These are phyloP conservation scores for Metarhizium sp. DNA, from an alignment of 2,329 filamentous ascomycete genomes.

Conservation along the genomic window DNA sequence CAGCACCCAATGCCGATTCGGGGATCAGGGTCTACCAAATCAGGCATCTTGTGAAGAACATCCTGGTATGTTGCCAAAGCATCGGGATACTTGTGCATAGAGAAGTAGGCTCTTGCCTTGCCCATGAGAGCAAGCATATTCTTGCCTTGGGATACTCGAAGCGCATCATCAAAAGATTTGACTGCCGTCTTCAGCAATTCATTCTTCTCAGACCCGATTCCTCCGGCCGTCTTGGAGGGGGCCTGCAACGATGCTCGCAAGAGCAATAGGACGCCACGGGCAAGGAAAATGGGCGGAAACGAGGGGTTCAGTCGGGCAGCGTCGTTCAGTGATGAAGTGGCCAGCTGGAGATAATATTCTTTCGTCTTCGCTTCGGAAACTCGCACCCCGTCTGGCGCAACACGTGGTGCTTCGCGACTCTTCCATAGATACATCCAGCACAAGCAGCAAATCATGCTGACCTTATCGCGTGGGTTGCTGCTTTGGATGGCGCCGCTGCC, in stretches of 20 bases:
- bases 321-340: constrained; percentile 89
- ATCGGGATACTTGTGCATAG: constrained; percentile 76
- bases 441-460: constrained; percentile 73
- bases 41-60: constrained; percentile 75
- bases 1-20: constrained; percentile 94
- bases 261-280: constrained; percentile 80
- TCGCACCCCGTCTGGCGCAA: constrained; percentile 51
- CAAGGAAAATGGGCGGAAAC: constrained; percentile 84
- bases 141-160: constrained; percentile 71
- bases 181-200: constrained; percentile 77
- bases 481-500: constrained; percentile 63
- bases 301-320: constrained; percentile 89
- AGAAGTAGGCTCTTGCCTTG: constrained; percentile 78
- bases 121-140: constrained; percentile 92
- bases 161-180: constrained; percentile 91
- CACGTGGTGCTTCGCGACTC: constrained; percentile 66
- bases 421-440: constrained; percentile 91
- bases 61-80: constrained; percentile 81
- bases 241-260: constrained; percentile 77
- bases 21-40: constrained; percentile 85
- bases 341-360: constrained; percentile 81
- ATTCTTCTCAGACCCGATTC: constrained; percentile 61
- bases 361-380: constrained; percentile 77
- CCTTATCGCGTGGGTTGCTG: constrained; percentile 69
- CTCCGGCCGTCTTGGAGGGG: constrained; percentile 58